These are phyloP conservation scores for Tripidium arundinaceum DNA, from an alignment of 202 grass and related monocot genomes.

Conservation along the genomic window DNA sequence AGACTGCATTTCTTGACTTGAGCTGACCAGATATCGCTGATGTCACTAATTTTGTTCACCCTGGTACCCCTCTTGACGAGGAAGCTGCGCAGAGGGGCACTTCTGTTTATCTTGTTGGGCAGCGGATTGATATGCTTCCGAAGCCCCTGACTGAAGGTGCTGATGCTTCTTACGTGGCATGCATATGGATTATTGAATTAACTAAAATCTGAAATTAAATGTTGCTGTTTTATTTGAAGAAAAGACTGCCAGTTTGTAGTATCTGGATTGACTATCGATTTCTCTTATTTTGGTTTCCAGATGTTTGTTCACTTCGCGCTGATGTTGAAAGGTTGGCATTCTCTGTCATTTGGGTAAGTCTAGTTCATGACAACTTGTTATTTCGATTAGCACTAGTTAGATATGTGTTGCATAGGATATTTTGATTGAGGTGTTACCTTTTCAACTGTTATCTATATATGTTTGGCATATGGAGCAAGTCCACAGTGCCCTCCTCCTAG, in stretches of 20 bases:
- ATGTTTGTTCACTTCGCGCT: slow-evolving; percentile 97
- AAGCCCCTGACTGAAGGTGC: slow-evolving; percentile 99
- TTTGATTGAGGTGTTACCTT: background rate
- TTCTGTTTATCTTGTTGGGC: slow-evolving; percentile 99
- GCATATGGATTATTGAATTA: background rate
- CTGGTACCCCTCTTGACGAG: slow-evolving; percentile 92
- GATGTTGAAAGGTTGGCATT: slow-evolving; percentile 92
- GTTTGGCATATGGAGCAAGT: background rate
- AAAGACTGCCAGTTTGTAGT: background rate
- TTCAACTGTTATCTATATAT: background rate
- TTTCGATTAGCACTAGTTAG: background rate
- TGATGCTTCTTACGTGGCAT: background rate
- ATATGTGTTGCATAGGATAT: background rate
- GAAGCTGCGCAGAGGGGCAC: slow-evolving; percentile 87
- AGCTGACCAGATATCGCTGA: slow-evolving; percentile 86
- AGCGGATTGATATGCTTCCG: slow-evolving; percentile 96
- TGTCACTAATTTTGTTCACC: slow-evolving; percentile 93
- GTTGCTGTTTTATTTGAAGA: slow-evolving; percentile 18
- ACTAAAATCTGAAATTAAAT: background rate
- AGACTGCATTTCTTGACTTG: slow-evolving; percentile 41
- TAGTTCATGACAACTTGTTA: slow-evolving; percentile 14
- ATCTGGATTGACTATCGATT: slow-evolving; percentile 12
- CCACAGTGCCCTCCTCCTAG: background rate
- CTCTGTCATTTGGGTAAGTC: slow-evolving; percentile 90
- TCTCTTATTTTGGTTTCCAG: slow-evolving; percentile 46